Evolutionary conservation across 805 yeast genomes (phyloP).

Genomic region (Starmerella kuoi): DNA sequence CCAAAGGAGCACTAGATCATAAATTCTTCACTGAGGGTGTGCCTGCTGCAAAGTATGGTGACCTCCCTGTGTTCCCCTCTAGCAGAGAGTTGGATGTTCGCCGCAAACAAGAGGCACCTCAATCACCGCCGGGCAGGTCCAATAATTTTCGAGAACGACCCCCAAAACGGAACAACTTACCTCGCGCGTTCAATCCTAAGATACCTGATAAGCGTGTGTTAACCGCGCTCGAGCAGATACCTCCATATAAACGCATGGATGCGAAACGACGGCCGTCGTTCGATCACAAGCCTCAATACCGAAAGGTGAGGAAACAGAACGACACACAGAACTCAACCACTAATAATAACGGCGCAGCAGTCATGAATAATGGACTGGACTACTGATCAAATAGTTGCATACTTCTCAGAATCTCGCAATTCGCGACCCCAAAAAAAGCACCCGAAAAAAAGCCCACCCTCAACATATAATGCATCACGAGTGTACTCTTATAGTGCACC

Average conservation of each 20-base stretch:
- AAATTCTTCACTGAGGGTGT: slow-evolving; percentile 60
- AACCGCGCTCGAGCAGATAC: slow-evolving; percentile 18
- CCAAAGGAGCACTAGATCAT: slow-evolving; percentile 62
- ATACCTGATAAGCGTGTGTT: slow-evolving; percentile 18
- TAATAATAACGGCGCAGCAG: slow-evolving; percentile 3
- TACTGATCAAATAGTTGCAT: no score
- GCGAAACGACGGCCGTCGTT: neutral
- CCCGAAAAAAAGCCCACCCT: no score
- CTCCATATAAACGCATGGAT: slow-evolving; percentile 21
- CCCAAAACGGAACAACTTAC: neutral
- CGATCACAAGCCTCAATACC: neutral
- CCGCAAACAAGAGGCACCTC: slow-evolving; percentile 17
- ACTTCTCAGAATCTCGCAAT: no score
- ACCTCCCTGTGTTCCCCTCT: slow-evolving; percentile 64
- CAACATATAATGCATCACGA: no score
- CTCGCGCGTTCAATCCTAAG: slow-evolving; percentile 22
- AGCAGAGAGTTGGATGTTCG: slow-evolving; percentile 70
- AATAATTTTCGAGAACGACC: neutral
- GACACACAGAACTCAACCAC: neutral
- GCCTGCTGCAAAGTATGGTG: slow-evolving; percentile 41
- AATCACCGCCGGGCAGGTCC: slow-evolving; percentile 8
- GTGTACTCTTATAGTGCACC: no score
- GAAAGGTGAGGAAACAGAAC: slow-evolving; percentile 1
- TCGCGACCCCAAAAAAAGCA: no score
- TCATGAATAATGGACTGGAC: slow-evolving; percentile 15